Percentiles rank a stretch among this genome's conserved stretches.
phyloP scores from a whole-genome alignment of 2,329 filamentous ascomycete species.

The Penicillium digitatum region DNA sequence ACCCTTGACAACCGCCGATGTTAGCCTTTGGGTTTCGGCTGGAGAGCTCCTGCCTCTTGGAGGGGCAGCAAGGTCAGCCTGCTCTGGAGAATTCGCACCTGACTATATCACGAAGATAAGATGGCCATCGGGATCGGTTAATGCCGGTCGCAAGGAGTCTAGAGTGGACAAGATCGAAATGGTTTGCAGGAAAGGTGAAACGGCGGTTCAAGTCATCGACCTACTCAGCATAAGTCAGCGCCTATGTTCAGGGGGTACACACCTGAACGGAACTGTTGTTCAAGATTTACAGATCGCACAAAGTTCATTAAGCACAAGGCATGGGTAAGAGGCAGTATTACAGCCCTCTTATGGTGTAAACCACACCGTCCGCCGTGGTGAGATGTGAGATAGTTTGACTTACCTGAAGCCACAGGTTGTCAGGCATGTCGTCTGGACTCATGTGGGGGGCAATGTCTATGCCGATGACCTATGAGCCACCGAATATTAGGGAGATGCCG shows the following conservation, averaged over 20 bases:
- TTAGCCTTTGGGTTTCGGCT: constrained; percentile 6
- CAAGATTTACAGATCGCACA: neutral
- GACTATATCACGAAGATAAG: constrained; percentile 72
- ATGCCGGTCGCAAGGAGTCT: constrained; percentile 60
- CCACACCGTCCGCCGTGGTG: neutral
- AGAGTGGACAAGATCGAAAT: constrained; percentile 82
- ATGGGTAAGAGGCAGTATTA: neutral
- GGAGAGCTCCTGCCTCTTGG: neutral
- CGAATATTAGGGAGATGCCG: constrained; percentile 16
- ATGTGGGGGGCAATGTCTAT: constrained; percentile 69
- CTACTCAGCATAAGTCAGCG: constrained; percentile 30
- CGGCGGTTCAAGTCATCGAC: constrained; percentile 67
- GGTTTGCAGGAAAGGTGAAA: constrained; percentile 64
- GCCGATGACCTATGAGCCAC: constrained; percentile 57
- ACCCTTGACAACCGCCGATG: constrained; percentile 25
- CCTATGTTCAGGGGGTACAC: neutral
- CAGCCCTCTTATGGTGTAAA: neutral
- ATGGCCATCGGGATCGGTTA: constrained; percentile 65
- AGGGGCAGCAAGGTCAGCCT: neutral
- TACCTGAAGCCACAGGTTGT: constrained; percentile 65
- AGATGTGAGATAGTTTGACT: constrained; percentile 19
- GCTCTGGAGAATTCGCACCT: constrained; percentile 32
- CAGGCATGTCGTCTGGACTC: constrained; percentile 60
- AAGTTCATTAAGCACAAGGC: neutral
- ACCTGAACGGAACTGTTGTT: neutral